These are phyloP conservation scores for Epichloe sibirici DNA, from an alignment of 2,329 filamentous ascomycete genomes.

Conservation along the genomic window DNA sequence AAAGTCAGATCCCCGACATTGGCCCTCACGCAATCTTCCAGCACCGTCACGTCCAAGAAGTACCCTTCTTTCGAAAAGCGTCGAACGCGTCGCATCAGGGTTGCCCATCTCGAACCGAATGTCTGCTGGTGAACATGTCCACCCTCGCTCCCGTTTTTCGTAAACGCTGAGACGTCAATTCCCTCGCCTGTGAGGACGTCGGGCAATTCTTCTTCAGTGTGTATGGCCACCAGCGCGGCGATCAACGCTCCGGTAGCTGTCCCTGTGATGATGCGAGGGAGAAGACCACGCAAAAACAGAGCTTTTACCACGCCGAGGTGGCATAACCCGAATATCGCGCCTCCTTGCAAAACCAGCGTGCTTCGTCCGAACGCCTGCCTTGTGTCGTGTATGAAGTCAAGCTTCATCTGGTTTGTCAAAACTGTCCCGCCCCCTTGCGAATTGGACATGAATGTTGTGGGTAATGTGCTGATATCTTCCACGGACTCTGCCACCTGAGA, in stretches of 20 bases:
- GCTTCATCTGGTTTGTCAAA: conserved; percentile 62
- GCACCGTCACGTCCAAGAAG: conserved; percentile 67
- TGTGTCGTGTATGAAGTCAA: conserved; percentile 78
- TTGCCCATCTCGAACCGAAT: conserved; percentile 37
- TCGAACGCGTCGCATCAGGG: conserved; percentile 50
- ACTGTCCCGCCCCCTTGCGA: conserved; percentile 23
- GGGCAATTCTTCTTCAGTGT: conserved; percentile 74
- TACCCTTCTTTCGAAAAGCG: conserved; percentile 68
- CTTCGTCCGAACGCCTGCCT: conserved; percentile 80
- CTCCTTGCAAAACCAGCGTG: conserved; percentile 76
- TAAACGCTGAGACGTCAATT: conserved; percentile 74
- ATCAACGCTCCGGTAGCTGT: conserved; percentile 85
- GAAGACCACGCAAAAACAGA: conserved; percentile 63
- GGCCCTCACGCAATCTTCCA: conserved; percentile 72
- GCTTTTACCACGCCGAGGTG: conserved; percentile 87
- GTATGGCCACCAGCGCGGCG: conserved; percentile 75
- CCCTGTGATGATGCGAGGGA: conserved; percentile 84
- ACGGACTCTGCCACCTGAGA: conserved; percentile 72
- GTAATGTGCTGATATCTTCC: conserved; percentile 58
- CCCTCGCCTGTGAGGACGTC: conserved; percentile 64
- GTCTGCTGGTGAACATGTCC: conserved; percentile 24
- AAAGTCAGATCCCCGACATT: conserved; percentile 88
- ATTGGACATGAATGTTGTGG: conserved; percentile 35
- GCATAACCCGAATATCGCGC: conserved; percentile 82
- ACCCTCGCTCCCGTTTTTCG: conserved; percentile 22